Conservation (phyloP, 768 basidiomycete species). For the Russula lepida region DNA sequence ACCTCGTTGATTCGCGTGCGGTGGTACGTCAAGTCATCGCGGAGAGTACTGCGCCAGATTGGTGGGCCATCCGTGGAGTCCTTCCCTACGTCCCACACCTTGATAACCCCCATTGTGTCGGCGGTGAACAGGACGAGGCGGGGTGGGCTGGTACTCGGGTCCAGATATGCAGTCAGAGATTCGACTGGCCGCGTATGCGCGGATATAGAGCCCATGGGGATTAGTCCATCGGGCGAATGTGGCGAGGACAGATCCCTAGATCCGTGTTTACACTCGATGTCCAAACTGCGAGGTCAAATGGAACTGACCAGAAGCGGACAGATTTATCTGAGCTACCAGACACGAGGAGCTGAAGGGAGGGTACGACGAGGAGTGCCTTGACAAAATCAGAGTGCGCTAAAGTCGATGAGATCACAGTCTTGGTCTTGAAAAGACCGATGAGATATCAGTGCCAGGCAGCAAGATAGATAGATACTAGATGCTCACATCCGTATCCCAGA, state of each 20-base stretch:
- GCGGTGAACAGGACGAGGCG: constrained; percentile 58
- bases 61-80: constrained; percentile 36
- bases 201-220: constrained; percentile 59
- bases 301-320: constrained; percentile 74
- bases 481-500: constrained; percentile 76
- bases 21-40: constrained; percentile 58
- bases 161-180: constrained; percentile 49
- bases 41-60: constrained; percentile 44
- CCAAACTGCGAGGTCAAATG: not conserved
- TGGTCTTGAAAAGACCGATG: constrained; percentile 43
- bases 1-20: constrained; percentile 80
- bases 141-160: constrained; percentile 27
- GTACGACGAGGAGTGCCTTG: constrained; percentile 70
- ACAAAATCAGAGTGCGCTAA: constrained; percentile 85
- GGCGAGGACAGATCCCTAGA: constrained; percentile 55
- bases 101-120: constrained; percentile 89
- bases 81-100: constrained; percentile 59
- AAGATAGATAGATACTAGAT: not conserved
- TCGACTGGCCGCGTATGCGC: constrained; percentile 87
- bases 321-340: constrained; percentile 89
- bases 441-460: not conserved
- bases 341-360: constrained; percentile 55
- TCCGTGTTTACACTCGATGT: not conserved
- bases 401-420: constrained; percentile 58
- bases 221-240: constrained; percentile 35